A percentile compares a stretch with the other conserved stretches of the same genome.
Conservation (phyloP, 1,284 basidiomycete genomes). For the Violaceomyces palustris region DNA sequence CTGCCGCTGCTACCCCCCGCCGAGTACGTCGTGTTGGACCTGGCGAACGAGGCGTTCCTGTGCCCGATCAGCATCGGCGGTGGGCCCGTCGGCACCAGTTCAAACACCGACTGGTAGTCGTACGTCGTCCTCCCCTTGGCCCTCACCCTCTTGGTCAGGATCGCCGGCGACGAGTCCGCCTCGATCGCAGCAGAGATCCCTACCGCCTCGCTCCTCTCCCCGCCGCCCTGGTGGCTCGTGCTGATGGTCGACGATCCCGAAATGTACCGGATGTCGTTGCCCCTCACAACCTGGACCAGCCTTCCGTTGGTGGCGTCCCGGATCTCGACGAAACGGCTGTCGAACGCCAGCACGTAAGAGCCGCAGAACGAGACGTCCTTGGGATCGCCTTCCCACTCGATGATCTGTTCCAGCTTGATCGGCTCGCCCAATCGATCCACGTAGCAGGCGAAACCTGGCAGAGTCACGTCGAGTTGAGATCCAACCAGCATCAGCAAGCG, state of each 20-base stretch:
- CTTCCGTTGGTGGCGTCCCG: slow-evolving; percentile 78
- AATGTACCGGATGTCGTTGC: slow-evolving; percentile 73
- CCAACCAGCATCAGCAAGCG: background rate
- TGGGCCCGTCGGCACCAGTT: slow-evolving; percentile 13
- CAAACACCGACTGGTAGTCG: slow-evolving; percentile 28
- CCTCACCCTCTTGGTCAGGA: slow-evolving; percentile 20
- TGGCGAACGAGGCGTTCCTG: slow-evolving; percentile 12
- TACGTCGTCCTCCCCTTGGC: slow-evolving; percentile 17
- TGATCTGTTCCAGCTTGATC: slow-evolving; percentile 63
- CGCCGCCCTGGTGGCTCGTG: slow-evolving; percentile 6
- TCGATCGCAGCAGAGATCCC: slow-evolving; percentile 18
- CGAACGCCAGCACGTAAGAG: slow-evolving; percentile 84
- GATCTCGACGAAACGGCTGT: slow-evolving; percentile 85
- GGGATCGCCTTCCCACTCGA: slow-evolving; percentile 86
- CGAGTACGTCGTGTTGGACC: slow-evolving; percentile 16
- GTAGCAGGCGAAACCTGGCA: slow-evolving; percentile 76
- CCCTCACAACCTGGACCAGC: slow-evolving; percentile 80
- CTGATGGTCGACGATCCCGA: slow-evolving; percentile 53
- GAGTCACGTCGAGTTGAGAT: slow-evolving; percentile 47
- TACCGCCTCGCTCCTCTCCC: background rate
- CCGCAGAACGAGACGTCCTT: slow-evolving; percentile 71
- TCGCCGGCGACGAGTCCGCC: slow-evolving; percentile 28
- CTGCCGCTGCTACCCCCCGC: no score
- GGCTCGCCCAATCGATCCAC: slow-evolving; percentile 41
- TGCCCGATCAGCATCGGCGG: background rate